Conservation (phyloP, 31 red algal genomes). For the Endocladia muricata region DNA sequence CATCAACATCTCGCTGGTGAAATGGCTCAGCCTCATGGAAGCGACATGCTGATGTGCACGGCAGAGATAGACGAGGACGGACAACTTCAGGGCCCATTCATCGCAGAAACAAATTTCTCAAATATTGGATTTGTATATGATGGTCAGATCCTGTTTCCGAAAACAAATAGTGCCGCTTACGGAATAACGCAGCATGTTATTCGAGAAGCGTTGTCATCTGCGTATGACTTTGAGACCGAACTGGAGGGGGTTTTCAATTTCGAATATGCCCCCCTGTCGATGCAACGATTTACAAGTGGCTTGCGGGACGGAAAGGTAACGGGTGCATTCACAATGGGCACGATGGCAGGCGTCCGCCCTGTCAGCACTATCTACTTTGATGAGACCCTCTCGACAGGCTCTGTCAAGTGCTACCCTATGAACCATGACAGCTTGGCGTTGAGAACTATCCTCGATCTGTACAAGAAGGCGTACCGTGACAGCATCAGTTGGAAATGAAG, state of each 20-base stretch:
- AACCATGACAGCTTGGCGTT: neutral
- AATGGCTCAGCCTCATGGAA: conserved; percentile 1
- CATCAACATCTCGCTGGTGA: conserved; percentile 1
- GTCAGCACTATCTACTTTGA: neutral
- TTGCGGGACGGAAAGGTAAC: neutral
- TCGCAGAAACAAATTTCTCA: conserved; percentile 7
- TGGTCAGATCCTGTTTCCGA: neutral
- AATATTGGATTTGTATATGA: neutral
- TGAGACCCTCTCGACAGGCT: neutral
- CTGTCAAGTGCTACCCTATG: neutral
- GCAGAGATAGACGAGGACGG: neutral
- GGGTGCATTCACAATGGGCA: neutral
- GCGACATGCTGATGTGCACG: conserved; percentile 1
- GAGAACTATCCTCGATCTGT: neutral
- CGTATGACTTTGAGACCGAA: too few species aligned
- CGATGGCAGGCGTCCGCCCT: neutral
- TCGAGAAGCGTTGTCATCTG: too few species aligned
- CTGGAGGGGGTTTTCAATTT: neutral
- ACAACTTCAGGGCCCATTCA: neutral
- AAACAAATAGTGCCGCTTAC: too few species aligned
- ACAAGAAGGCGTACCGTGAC: neutral
- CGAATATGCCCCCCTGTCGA: neutral
- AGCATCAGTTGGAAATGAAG: neutral
- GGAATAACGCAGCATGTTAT: too few species aligned
- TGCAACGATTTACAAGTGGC: neutral